Evolutionary conservation across 129 eudicot species (phyloP).

Genomic region (Erigeron canadensis): DNA sequence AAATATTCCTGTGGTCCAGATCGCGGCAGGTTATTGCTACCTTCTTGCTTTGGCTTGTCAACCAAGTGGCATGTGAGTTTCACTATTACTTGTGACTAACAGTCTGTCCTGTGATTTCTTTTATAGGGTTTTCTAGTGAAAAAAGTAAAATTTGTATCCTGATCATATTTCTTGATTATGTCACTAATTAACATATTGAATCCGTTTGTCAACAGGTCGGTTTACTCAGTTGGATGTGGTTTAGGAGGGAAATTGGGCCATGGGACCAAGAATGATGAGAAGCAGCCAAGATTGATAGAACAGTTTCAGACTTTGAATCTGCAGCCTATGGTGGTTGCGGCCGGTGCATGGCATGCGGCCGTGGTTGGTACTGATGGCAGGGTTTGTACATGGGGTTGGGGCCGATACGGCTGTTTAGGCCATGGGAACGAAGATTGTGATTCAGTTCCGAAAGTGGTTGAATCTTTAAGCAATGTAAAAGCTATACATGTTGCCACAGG

Average conservation of each 20-base stretch:
- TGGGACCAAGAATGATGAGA: slow-evolving; percentile 75
- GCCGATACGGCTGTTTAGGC: slow-evolving; percentile 87
- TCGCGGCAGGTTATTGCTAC: slow-evolving; percentile 96
- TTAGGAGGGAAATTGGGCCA: slow-evolving; percentile 97
- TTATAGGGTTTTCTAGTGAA: background rate
- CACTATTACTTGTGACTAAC: background rate
- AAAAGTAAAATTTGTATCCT: background rate
- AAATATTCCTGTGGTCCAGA: slow-evolving; percentile 87
- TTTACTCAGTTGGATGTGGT: slow-evolving; percentile 97
- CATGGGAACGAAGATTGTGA: slow-evolving; percentile 97
- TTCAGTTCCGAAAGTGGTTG: slow-evolving; percentile 89
- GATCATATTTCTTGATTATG: background rate
- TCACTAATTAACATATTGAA: background rate
- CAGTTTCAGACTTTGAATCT: slow-evolving; percentile 69
- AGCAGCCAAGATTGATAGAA: slow-evolving; percentile 79
- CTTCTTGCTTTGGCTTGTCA: slow-evolving; percentile 90
- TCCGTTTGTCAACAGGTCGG: slow-evolving; percentile 58
- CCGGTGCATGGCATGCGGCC: slow-evolving; percentile 99
- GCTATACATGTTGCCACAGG: slow-evolving; percentile 98
- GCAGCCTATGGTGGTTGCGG: slow-evolving; percentile 88
- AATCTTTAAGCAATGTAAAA: slow-evolving; percentile 69
- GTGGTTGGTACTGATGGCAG: slow-evolving; percentile 91
- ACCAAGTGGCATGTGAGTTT: slow-evolving; percentile 87
- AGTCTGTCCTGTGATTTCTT: background rate
- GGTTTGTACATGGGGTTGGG: slow-evolving; percentile 99